These are phyloP conservation scores for Pseudonectria buxi DNA, from an alignment of 2,329 filamentous ascomycete genomes.

Conservation along the genomic window DNA sequence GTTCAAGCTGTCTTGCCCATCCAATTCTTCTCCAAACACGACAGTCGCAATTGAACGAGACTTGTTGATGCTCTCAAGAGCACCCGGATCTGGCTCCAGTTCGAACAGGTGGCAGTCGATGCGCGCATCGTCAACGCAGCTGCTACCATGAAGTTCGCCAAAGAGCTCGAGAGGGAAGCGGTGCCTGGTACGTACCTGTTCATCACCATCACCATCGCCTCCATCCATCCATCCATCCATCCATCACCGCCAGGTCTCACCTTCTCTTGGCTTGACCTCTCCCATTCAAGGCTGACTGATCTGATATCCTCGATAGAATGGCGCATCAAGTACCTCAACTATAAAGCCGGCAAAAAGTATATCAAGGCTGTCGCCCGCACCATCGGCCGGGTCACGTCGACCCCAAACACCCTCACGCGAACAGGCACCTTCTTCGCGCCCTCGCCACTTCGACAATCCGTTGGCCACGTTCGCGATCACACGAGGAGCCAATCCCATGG, in stretches of 20 bases:
- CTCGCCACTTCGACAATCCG: slow-evolving; percentile 13
- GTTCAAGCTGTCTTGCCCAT: too few relatives aligned
- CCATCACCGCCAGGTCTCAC: neutral
- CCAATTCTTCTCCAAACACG: too few relatives aligned
- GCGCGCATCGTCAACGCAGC: slow-evolving; percentile 6
- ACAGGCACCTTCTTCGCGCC: slow-evolving; percentile 26
- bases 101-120: neutral
- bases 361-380: slow-evolving; percentile 76
- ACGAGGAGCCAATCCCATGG: slow-evolving; percentile 3
- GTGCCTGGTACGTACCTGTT: slow-evolving; percentile 59
- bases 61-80: neutral
- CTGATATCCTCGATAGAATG: slow-evolving; percentile 53
- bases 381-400: slow-evolving; percentile 53
- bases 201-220: neutral
- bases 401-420: slow-evolving; percentile 35
- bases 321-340: slow-evolving; percentile 89
- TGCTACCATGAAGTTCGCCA: slow-evolving; percentile 57
- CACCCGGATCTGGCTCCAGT: too few relatives aligned
- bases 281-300: slow-evolving; percentile 3
- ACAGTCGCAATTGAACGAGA: too few relatives aligned
- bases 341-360: slow-evolving; percentile 92
- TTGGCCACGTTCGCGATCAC: slow-evolving; percentile 3
- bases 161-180: slow-evolving; percentile 78
- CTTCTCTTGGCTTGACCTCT: neutral
- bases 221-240: too few relatives aligned